Evolutionary conservation across 75 land plant species (phyloP), one percentile per base, ranked within the genome.

Genomic region (Pseudotsuga menziesii): DNA sequence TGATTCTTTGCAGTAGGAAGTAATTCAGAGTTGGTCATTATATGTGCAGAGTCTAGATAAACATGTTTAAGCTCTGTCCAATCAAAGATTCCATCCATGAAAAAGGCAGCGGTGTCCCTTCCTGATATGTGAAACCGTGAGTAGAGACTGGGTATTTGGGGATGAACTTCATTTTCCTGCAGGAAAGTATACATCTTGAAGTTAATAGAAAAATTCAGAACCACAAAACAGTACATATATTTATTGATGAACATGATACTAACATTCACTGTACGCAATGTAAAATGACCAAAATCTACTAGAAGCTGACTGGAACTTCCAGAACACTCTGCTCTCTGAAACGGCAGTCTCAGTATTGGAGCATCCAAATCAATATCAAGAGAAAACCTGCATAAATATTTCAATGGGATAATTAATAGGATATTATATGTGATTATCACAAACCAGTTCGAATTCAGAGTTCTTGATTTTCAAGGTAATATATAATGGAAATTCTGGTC

Each of bases 241-340:
- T 20, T 48, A 27, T 26, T 17, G 13, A 78, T 22, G 22, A 22
- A 62, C 25, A 77, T 1, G 6, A 57, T 61, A 59, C 82, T 79
- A 60, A 86, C 88, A 32, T 76, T 61, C 17, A 59, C 80, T 20
- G 97, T 94, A 48, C 85, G 86, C 82, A 97, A 66, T 1, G 91
- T 97, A 66, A 97, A 97, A 87, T 97, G 98, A 57, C 99, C 99
- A 88, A 97, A 91, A 82, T 97, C 99, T 78, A 97, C 48, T 36
- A 97, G 83, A 73, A 97, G 88, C 77, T 92, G 85, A 61, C 92
- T 77, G 71, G 78, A 77, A 67, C 83, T 81, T 44, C 64, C 84
- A 70, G 64, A 70, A 39, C 76, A 75, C 27, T 69, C 72, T 67
- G 16, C 6, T 25, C 83, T 22, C 71, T 83, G 76, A 22, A 91